Evolutionary conservation across 2,329 filamentous ascomycete species (phyloP).

Genomic region (Colletotrichum incanum): DNA sequence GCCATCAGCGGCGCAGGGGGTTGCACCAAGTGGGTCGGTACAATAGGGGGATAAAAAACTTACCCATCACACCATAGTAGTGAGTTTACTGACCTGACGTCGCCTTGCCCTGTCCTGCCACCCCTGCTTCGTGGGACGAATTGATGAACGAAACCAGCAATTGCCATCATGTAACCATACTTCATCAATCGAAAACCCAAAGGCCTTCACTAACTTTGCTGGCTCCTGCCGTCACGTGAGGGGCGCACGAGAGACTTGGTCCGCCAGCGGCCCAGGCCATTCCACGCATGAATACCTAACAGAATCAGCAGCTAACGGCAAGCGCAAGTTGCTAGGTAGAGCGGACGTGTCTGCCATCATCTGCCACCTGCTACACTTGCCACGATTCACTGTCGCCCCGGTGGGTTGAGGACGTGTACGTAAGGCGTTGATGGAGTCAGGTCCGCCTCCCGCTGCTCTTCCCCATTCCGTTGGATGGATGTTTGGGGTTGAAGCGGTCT

Average conservation of each 20-base stretch:
- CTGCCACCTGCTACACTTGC: neutral
- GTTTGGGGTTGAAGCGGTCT: slow-evolving; percentile 6
- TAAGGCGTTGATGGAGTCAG: neutral
- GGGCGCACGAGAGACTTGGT: neutral
- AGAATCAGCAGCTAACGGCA: neutral
- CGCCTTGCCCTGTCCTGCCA: neutral
- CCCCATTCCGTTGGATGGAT: neutral
- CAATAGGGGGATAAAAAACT: no score
- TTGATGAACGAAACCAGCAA: neutral
- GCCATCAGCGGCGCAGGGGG: no score
- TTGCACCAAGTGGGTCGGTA: no score
- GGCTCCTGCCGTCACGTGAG: neutral
- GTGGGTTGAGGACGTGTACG: neutral
- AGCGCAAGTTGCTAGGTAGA: neutral
- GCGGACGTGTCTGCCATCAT: neutral
- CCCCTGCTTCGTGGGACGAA: neutral
- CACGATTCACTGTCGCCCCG: neutral
- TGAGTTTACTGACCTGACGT: neutral
- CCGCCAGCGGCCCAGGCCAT: slow-evolving; percentile 2
- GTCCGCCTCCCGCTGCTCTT: neutral
- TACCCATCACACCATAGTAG: no score
- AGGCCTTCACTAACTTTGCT: neutral
- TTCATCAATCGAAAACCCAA: neutral
- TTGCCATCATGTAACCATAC: neutral
- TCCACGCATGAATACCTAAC: neutral